Base-by-base conservation (phyloP, 495 filamentous ascomycete species). In the Penicillium salamii region DNA sequence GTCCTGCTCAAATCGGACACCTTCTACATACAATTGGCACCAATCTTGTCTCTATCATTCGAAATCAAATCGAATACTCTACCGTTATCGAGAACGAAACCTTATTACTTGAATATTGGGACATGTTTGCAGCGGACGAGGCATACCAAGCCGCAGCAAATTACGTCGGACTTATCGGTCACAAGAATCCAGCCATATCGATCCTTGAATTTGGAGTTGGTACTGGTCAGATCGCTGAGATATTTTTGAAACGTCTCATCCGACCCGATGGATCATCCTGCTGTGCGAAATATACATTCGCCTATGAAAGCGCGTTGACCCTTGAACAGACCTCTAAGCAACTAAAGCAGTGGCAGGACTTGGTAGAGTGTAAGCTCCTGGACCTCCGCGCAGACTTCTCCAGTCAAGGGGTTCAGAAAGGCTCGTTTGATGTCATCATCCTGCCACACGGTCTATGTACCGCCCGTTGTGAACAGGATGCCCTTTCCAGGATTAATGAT, bases 361-460 rank as follows among this genome's bases (percentile, higher is more conserved):
- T 55, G 38, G 55, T 74, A 9, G 57, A 65, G 1, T 76, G 62
- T 48, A 54, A 61, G 44, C 54, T 46, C 11, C 57, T 80, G 6
- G 69, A 77, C 46, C 66, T 77, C 8, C 42, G 46, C 3, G 43
- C 55, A 5, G 61, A 76, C 38, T 60, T 67, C 3, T 1, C 50
- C 0, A 37, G 55, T 5, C 72, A 78, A 33, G 72, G 66, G 3
- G 65, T 71, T 39, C 49, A 52, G 8, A 42, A 48, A 7, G 39
- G 42, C 7, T 46, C 42, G 0, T 79, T 66, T 46, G 76, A 81
- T 46, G 39, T 79, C 0, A 59, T 79, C 14, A 53, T 81, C 8
- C 65, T 69, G 6, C 50, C 68, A 3, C 62, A 72, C 51, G 72
- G 68, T 2, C 47, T 83, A 1, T 72, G 79, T 44, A 71, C 69